Evolutionary conservation across 139 green algal genomes (phyloP), one percentile per base, ranked within the genome.

Genomic region (Tetratostichococcus sp.): DNA sequence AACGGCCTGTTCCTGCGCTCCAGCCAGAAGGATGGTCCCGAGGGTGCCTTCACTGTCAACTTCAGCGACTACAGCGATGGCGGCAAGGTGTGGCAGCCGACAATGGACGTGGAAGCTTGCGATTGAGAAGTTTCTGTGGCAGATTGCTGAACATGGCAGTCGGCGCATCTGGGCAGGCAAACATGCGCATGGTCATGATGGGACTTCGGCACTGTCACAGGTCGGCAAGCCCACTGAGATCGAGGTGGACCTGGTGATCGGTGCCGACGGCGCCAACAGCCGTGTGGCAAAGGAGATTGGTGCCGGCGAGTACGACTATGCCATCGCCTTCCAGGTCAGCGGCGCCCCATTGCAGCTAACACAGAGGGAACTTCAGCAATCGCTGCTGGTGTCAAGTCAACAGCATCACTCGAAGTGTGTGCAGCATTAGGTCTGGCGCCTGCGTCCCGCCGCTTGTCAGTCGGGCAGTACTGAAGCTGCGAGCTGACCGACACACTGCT

Each of bases 231-330:
- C 22, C 50, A 62, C 50, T 17, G 50, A 62, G 17, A 34, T 98
- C 30, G 91, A 98, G 87, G 96, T 99, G 0, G 96, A 99, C 83
- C 50, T 92, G 43, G 91, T 99, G 26, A 96, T 99, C 68, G 96
- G 96, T 71, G 96, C 94, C 39, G 96, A 99, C 74, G 96, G 96
- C 71, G 96, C 96, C 81, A 99, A 99, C 94, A 94, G 84, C 80
- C 89, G 95, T 59, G 93, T 99, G n/a, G 96, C 96, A 69, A 97
- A 97, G 87, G 89, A 94, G 74, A 99, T 99, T 39, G 96, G 94
- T 75, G 96, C 96, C 14, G 96, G 96, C 69, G 96, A 99, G 75
- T 98, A 97, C 78, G 96, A 99, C 85, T 99, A 98, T 80, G 96
- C 96, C 80, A 99, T 99, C 76, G 95, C 95, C 66, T 99, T 98